A percentile compares a stretch with the other conserved stretches of the same genome.
Evolutionary conservation across 345 rosid species (phyloP).

Genomic region (Atalantia buxifolia): DNA sequence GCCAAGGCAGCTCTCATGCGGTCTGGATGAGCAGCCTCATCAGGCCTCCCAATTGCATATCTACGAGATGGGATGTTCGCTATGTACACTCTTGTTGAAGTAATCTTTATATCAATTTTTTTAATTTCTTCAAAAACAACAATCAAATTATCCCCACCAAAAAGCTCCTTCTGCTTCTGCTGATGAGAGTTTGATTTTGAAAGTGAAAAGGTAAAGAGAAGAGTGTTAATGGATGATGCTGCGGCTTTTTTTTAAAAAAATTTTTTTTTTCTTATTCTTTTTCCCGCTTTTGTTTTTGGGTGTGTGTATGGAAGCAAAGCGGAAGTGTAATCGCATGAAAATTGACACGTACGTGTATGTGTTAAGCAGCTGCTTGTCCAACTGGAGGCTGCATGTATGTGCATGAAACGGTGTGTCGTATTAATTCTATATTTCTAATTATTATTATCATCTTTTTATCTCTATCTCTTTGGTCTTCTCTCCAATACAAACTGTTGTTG

Average conservation of each 20-base stretch:
- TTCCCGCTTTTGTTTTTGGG: neutral
- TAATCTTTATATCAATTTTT: neutral
- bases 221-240: neutral
- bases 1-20: constrained; percentile 56
- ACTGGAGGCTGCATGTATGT: neutral
- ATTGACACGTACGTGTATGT: constrained; percentile 31
- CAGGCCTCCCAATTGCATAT: constrained; percentile 42
- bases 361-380: constrained; percentile 9
- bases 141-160: neutral
- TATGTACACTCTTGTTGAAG: neutral
- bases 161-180: neutral
- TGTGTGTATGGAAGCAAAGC: constrained; percentile 34
- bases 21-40: constrained; percentile 51
- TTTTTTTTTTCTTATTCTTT: no score
- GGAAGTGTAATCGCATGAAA: constrained; percentile 11
- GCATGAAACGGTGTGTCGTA: neutral
- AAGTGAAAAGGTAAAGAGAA: neutral
- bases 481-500: neutral
- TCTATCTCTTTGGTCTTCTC: neutral
- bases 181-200: neutral
- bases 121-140: neutral
- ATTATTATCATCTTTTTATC: neutral
- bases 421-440: neutral
- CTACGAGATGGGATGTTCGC: constrained; percentile 32
- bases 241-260: no score